Base-by-base conservation (phyloP, 2,329 filamentous ascomycete species). In the Colletotrichum sp. region DNA sequence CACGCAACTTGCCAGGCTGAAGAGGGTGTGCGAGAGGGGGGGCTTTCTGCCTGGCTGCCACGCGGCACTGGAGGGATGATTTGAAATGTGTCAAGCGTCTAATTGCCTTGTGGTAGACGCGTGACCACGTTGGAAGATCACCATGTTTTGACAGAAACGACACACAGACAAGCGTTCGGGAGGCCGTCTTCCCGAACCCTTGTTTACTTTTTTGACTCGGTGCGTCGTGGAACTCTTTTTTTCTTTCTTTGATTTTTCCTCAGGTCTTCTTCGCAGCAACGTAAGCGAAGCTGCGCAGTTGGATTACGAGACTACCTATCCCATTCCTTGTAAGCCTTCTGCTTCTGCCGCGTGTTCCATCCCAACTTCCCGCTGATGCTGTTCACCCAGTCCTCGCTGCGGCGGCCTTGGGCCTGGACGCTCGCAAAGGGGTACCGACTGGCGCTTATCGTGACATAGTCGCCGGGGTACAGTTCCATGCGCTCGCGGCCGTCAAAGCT, bases 401-500 rank as follows among this genome's bases (percentile, higher is more conserved):
- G 88, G 36, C 93, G 85, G 3, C 94, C 93, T 72, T 93, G 89
- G 0, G 93, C 91, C 85, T 95, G 90, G 13, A 96, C 94, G 72
- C 91, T 93, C 0, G 95, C 94, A 84, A 96, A 97, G 0, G 95
- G 95, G 81, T 94, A 96, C 55, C 95, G 87, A 79, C 93, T 95
- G 4, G 95, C 95, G 79, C 93, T 95, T 77, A 97, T 94, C 3
- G 95, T 96, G 7, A 96, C 94, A 82, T 97, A 97, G 85, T 97
- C 95, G 18, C 95, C 95, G 0, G 94, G 93, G 65, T 87, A 84
- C 49, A 97, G 88, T 86, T 97, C 95, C n/a, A 95, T 86, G 86
- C 96, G 92, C 87, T 98, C 95, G 77, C 96, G 91, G 3, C 97
- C 97, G 84, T 99, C 97, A 83, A 99, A 99, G 84, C 95, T 98